Percentiles rank a stretch among this genome's conserved stretches.
Conservation (phyloP, 1,139 yeast species). For the Scheffersomyces titani region DNA sequence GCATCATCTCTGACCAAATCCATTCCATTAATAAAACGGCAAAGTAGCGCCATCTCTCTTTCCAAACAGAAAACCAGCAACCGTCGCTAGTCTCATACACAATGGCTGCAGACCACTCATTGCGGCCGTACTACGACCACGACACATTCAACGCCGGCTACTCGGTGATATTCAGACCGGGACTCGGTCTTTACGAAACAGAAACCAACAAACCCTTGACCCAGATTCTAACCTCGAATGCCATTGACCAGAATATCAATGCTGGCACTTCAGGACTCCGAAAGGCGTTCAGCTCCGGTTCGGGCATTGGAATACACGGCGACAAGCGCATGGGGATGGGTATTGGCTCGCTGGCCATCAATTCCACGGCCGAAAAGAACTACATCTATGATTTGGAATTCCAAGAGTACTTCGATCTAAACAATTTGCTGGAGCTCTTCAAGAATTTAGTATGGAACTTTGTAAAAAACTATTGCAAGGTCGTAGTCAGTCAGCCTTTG, state of each 20-base stretch:
- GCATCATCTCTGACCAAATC: background rate
- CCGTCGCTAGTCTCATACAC: background rate
- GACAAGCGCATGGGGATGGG: conserved; percentile 1
- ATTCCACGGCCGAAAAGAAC: conserved; percentile 34
- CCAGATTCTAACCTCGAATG: conserved; percentile 9
- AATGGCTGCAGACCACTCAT: conserved; percentile 8
- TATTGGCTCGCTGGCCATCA: background rate
- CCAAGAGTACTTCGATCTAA: conserved; percentile 62
- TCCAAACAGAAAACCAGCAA: background rate
- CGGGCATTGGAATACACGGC: conserved; percentile 25
- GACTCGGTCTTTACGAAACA: conserved; percentile 56
- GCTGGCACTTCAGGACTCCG: conserved; percentile 6
- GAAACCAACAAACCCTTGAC: conserved; percentile 38
- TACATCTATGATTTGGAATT: conserved; percentile 66
- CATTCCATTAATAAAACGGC: background rate
- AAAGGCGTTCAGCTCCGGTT: conserved; percentile 17
- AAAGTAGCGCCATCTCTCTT: background rate
- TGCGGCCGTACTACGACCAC: conserved; percentile 76
- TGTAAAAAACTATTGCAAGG: conserved; percentile 64
- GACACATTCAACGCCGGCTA: conserved; percentile 70
- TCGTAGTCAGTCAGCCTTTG: conserved; percentile 80
- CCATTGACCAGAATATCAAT: conserved; percentile 4
- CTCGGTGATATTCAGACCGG: conserved; percentile 60
- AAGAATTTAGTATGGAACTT: conserved; percentile 60
- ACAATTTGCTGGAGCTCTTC: conserved; percentile 55